A percentile compares a stretch with the other conserved stretches of the same genome.
Conservation (phyloP, 208 protist species). For the Crithidia brevicula region DNA sequence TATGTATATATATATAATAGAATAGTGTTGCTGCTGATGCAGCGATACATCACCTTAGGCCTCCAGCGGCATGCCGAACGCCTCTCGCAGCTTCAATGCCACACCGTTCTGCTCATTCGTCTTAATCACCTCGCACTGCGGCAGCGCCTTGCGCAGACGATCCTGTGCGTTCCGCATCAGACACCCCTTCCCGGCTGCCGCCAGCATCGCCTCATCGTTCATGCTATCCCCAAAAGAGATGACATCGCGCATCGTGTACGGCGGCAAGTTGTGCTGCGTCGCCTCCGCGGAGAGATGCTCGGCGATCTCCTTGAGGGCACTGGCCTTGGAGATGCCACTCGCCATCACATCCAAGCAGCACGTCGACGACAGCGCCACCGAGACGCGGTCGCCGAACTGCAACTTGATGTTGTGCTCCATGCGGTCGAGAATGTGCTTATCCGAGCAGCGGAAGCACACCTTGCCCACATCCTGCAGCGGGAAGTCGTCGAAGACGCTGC, state of each 20-base stretch:
- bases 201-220: slow-evolving; percentile 67
- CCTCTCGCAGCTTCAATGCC: slow-evolving; percentile 46
- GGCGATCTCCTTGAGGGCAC: slow-evolving; percentile 49
- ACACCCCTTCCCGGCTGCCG: slow-evolving; percentile 42
- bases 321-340: slow-evolving; percentile 58
- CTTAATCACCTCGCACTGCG: slow-evolving; percentile 38
- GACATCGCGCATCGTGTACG: slow-evolving; percentile 30
- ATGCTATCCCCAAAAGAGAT: slow-evolving; percentile 71
- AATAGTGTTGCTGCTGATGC: no score
- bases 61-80: slow-evolving; percentile 30
- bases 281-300: slow-evolving; percentile 8
- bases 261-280: neutral
- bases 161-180: slow-evolving; percentile 58
- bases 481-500: slow-evolving; percentile 52
- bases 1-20: no score
- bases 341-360: slow-evolving; percentile 69
- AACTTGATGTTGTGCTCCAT: slow-evolving; percentile 48
- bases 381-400: slow-evolving; percentile 48
- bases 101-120: slow-evolving; percentile 55
- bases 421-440: slow-evolving; percentile 36
- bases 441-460: slow-evolving; percentile 62
- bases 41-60: no score
- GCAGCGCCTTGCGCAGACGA: slow-evolving; percentile 49
- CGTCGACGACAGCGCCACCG: slow-evolving; percentile 58
- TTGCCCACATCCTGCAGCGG: slow-evolving; percentile 66